Conservation (phyloP, 78 protist species). For the Parvularia atlantis region DNA sequence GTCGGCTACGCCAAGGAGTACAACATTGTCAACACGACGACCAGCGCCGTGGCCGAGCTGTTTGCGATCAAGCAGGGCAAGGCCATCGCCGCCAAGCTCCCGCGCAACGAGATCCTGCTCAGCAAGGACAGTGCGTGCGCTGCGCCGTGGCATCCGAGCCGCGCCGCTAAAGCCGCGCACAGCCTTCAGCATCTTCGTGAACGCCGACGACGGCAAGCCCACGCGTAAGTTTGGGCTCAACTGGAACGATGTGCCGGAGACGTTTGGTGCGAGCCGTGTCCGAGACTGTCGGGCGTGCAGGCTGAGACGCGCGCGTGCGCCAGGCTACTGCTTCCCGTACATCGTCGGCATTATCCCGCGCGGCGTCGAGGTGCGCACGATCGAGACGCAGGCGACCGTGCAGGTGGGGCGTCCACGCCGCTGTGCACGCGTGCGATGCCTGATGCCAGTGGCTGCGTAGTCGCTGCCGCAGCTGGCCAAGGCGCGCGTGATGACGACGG, state of each 20-base stretch:
- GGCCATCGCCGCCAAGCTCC: neutral
- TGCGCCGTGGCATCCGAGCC: neutral
- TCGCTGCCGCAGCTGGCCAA: neutral
- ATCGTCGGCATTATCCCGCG: neutral
- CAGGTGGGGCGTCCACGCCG: no score
- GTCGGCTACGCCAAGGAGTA: neutral
- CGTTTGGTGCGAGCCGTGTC: neutral
- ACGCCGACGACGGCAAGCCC: neutral
- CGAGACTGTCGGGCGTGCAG: no score
- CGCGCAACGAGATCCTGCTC: neutral
- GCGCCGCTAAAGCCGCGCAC: neutral
- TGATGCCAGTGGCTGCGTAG: no score
- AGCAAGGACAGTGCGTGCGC: neutral
- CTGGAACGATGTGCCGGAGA: neutral
- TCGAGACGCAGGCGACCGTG: neutral
- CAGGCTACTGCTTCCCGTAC: neutral
- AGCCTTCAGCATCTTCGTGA: neutral
- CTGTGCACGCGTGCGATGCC: no score
- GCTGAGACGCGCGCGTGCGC: no score
- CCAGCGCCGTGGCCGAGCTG: slow-evolving; percentile 3
- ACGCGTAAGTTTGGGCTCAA: neutral
- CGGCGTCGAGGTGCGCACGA: neutral
- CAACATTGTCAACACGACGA: neutral
- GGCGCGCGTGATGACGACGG: neutral
- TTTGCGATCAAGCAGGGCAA: neutral